Conservation (phyloP, 768 basidiomycete genomes). For the Pholiota conissans region DNA sequence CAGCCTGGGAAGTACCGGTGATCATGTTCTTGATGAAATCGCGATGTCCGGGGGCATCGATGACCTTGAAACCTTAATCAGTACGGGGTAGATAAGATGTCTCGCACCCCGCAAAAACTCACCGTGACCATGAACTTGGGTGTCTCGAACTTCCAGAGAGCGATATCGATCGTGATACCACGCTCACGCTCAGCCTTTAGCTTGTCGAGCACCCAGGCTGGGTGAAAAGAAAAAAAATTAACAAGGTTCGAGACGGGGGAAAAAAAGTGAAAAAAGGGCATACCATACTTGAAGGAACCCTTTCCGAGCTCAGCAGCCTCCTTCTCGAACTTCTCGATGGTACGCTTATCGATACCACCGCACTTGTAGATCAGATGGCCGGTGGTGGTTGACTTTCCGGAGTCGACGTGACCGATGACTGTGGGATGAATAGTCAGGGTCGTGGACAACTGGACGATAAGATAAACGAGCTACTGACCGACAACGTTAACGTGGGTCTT, state of each 20-base stretch:
- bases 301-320: slow-evolving; percentile 99
- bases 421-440: slow-evolving; percentile 29
- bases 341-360: slow-evolving; percentile 99
- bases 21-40: slow-evolving; percentile 99
- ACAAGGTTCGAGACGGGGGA: slow-evolving; percentile 14
- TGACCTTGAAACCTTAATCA: slow-evolving; percentile 61
- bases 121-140: slow-evolving; percentile 94
- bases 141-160: slow-evolving; percentile 99
- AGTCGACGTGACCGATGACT: slow-evolving; percentile 99
- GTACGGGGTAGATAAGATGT: slow-evolving; percentile 16
- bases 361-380: slow-evolving; percentile 99
- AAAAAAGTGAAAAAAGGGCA: slow-evolving; percentile 27
- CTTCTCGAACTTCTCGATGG: slow-evolving; percentile 99
- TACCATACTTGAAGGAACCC: slow-evolving; percentile 97
- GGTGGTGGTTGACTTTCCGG: slow-evolving; percentile 99
- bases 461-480: slow-evolving; percentile 54
- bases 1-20: slow-evolving; percentile 99
- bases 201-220: slow-evolving; percentile 99
- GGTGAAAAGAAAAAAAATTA: slow-evolving; percentile 26
- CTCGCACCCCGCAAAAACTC: slow-evolving; percentile 32
- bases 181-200: slow-evolving; percentile 99
- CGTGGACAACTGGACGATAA: slow-evolving; percentile 27
- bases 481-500: slow-evolving; percentile 98
- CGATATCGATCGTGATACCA: slow-evolving; percentile 99
- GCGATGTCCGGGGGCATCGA: slow-evolving; percentile 99